Evolutionary conservation across 75 land plant species (phyloP).

Genomic region (Azolla pinnata): DNA sequence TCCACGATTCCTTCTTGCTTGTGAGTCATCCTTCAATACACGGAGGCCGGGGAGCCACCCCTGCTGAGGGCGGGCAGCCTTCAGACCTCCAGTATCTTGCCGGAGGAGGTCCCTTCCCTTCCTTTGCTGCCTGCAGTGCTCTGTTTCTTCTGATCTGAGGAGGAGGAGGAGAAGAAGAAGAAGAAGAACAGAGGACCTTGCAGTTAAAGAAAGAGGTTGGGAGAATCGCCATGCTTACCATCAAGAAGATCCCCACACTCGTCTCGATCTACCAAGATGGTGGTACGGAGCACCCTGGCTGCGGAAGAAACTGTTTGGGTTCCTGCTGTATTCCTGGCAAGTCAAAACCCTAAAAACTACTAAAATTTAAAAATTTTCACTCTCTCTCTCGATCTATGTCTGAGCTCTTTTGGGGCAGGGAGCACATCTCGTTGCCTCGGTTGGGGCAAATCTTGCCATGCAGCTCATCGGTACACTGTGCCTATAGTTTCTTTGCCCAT

Average conservation of each 20-base stretch:
- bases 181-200: background rate
- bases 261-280: conserved; percentile 65
- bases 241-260: conserved; percentile 66
- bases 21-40: conserved; percentile 44
- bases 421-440: too few relatives aligned
- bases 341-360: background rate
- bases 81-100: conserved; percentile 54
- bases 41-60: conserved; percentile 62
- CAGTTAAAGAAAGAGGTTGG: background rate
- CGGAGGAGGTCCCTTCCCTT: conserved; percentile 36
- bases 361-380: too few relatives aligned
- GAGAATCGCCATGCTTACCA: conserved; percentile 39
- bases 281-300: conserved; percentile 31
- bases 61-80: conserved; percentile 59
- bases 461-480: too few relatives aligned
- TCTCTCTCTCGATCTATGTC: background rate
- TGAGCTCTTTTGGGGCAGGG: background rate
- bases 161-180: conserved; percentile 1
- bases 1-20: conserved; percentile 8
- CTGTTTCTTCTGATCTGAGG: background rate
- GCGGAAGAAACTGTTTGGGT: conserved; percentile 77
- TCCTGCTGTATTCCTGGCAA: conserved; percentile 80
- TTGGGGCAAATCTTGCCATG: too few relatives aligned
- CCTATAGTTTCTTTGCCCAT: too few relatives aligned
- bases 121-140: background rate